Conservation (phyloP, 495 filamentous ascomycete species). For the Penicillium steckii region DNA sequence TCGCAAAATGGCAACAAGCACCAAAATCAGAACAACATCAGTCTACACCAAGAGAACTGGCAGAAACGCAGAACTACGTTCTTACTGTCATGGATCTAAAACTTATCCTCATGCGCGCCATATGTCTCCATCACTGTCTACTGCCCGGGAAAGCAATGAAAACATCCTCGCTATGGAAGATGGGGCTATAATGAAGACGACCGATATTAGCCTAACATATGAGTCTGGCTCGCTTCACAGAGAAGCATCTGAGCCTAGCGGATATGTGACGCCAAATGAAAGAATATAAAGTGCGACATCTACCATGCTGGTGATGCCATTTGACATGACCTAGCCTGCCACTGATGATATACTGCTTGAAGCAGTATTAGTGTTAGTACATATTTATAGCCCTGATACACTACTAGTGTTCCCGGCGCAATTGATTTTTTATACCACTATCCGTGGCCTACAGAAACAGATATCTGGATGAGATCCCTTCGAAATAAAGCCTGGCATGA, state of each 20-base stretch:
- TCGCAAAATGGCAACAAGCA: slow-evolving; percentile 1
- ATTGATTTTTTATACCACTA: not conserved
- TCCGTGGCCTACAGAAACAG: not conserved
- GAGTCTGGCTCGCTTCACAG: not conserved
- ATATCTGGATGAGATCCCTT: too few relatives aligned
- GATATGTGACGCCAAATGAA: not conserved
- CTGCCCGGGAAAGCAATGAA: slow-evolving; percentile 7
- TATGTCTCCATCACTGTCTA: not conserved
- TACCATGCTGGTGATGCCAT: too few relatives aligned
- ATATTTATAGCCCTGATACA: too few relatives aligned
- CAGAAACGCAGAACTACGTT: slow-evolving; percentile 6
- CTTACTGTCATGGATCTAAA: not conserved
- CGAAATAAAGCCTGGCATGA: too few relatives aligned
- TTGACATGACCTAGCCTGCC: too few relatives aligned
- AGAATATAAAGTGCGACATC: not conserved
- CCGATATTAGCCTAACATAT: slow-evolving; percentile 13
- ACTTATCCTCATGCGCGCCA: not conserved
- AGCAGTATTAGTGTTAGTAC: too few relatives aligned
- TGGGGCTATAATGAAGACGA: slow-evolving; percentile 12
- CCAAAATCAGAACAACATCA: not conserved
- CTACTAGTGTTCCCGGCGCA: too few relatives aligned
- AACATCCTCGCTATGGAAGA: slow-evolving; percentile 4
- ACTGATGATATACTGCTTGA: too few relatives aligned
- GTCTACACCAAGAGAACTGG: slow-evolving; percentile 1
- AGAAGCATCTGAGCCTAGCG: not conserved